A percentile compares a stretch with the other conserved stretches of the same genome.
phyloP scores from a whole-genome alignment of 805 yeast species.

The Candida odintsovae region DNA sequence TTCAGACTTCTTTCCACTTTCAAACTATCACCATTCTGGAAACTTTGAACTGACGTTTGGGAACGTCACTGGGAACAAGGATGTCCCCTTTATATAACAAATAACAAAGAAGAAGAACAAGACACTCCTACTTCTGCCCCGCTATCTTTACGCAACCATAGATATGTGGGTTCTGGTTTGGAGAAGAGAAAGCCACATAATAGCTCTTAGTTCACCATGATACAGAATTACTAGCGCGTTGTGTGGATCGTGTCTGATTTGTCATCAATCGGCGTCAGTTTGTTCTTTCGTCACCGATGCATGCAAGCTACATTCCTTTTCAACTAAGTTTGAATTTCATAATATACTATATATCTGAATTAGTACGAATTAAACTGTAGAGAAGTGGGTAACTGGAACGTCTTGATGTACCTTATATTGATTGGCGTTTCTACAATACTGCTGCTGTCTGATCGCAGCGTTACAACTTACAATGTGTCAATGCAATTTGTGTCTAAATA shows the following conservation, averaged over 20 bases:
- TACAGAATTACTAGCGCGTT: conserved; percentile 5
- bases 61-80: neutral
- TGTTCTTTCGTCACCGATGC: neutral
- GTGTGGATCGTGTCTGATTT: conserved; percentile 6
- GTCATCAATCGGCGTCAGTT: neutral
- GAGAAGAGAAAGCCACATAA: conserved; percentile 53
- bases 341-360: too few relatives aligned
- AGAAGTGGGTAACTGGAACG: too few relatives aligned
- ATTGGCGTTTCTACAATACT: too few relatives aligned
- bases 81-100: neutral
- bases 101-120: neutral
- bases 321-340: neutral
- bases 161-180: conserved; percentile 56
- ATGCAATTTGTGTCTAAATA: neutral
- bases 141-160: conserved; percentile 37
- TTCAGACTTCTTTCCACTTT: neutral
- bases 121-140: conserved; percentile 62
- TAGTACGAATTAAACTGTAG: too few relatives aligned
- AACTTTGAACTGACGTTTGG: too few relatives aligned
- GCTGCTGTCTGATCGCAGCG: too few relatives aligned
- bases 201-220: conserved; percentile 4
- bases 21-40: too few relatives aligned
- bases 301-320: neutral
- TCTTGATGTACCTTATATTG: too few relatives aligned
- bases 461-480: too few relatives aligned